Evolutionary conservation across 331 rosid species (phyloP), one percentile per base, ranked within the genome.

Genomic region (Arachis monticola): DNA sequence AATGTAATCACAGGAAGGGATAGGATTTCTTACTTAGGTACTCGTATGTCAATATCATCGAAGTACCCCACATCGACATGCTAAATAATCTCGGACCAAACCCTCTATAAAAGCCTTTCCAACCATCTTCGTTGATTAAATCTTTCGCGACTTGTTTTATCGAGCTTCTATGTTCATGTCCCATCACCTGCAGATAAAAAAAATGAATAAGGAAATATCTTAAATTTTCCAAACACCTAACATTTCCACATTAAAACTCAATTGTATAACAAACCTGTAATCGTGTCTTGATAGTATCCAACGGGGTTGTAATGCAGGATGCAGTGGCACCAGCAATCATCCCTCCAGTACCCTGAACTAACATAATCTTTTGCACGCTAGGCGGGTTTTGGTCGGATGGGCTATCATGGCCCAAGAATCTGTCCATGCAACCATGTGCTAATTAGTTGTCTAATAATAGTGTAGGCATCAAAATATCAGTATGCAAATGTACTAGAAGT

Each of bases 221-320:
- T 41, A 17, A 71, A 10, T 52, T 10, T 40, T 31, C 35, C 60
- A 31, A 72, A 56, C 27, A 72, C 14, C 30, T 10, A 57, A 65
- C 65, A 58, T 56, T 79, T 31, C 46, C 45, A 73, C 45, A 48
- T 59, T 40, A 67, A 42, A 60, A 68, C 38, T 67, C 56, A 46
- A 67, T 56, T 22, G 46, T 13, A 13, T 31, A 55, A 52, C 22
- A 61, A 69, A 95, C 99, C 97, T 95, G 99, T 81, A 92, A 79
- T 46, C 99, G 93, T 75, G 99, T 94, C 90, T 94, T 95, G 72
- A 95, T 88, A 78, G 99, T 92, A 83, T 95, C 99, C 82, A 95
- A 66, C 46, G 99, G 99, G 69, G 97, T 90, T 38, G 97, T 90
- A 70, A 90, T 79, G 82, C 88, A 90, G 69, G 99, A 92, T 48